Evolutionary conservation across 768 basidiomycete genomes (phyloP).

Genomic region (Tremella mesenterica): DNA sequence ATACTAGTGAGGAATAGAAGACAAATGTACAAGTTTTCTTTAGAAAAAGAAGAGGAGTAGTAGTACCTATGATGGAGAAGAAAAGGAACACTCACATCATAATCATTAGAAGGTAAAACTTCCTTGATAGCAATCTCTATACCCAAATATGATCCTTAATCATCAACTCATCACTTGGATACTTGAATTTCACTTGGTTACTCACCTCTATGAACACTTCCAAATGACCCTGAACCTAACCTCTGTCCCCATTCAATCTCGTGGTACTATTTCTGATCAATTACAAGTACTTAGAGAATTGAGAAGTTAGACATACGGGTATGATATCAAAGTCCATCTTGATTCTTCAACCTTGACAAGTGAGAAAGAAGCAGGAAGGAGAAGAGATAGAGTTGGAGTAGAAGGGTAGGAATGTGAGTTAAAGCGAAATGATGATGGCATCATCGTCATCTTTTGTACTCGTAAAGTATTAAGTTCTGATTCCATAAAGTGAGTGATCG

Average conservation of each 20-base stretch:
- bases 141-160: constrained; percentile 73
- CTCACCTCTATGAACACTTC: constrained; percentile 41
- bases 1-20: too few relatives aligned
- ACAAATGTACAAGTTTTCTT: too few relatives aligned
- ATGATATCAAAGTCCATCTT: constrained; percentile 37
- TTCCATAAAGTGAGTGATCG: too few relatives aligned
- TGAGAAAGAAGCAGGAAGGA: not conserved
- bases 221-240: constrained; percentile 40
- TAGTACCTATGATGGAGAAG: not conserved
- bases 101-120: constrained; percentile 79
- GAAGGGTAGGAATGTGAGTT: too few relatives aligned
- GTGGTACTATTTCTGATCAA: constrained; percentile 23
- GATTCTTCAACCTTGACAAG: not conserved
- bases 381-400: not conserved
- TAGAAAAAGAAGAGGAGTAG: not conserved
- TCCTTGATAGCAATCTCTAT: constrained; percentile 96
- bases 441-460: too few relatives aligned
- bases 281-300: not conserved
- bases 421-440: too few relatives aligned
- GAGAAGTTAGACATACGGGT: constrained; percentile 19
- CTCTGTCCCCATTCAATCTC: constrained; percentile 40
- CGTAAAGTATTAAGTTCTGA: too few relatives aligned
- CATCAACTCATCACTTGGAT: not conserved
- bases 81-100: constrained; percentile 54
- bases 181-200: not conserved